Conservation (phyloP, 768 basidiomycete species). For the Tricholoma flavovirens region DNA sequence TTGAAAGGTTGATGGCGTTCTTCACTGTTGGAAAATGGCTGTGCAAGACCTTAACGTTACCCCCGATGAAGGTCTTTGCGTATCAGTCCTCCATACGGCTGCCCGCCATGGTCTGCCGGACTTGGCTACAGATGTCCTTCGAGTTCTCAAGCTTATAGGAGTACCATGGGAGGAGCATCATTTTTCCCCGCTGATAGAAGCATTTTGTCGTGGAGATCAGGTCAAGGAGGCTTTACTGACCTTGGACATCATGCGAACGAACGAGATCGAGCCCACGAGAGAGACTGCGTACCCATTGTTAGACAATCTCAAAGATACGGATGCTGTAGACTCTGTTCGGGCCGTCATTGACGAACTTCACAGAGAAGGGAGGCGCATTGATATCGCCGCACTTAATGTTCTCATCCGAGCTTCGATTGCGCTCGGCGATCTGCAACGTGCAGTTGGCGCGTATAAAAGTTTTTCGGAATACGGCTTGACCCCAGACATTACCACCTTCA, state of each 20-base stretch:
- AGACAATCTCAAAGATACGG: constrained; percentile 38
- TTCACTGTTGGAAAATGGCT: constrained; percentile 54
- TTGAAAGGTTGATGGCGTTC: constrained; percentile 60
- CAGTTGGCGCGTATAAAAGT: constrained; percentile 69
- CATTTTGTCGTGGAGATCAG: constrained; percentile 52
- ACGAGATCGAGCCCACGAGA: constrained; percentile 41
- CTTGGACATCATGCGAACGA: constrained; percentile 53
- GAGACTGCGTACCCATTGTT: constrained; percentile 51
- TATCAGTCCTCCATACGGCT: constrained; percentile 66
- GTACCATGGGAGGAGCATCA: constrained; percentile 62
- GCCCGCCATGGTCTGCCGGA: constrained; percentile 67
- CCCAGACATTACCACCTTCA: constrained; percentile 63
- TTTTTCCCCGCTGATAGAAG: constrained; percentile 71
- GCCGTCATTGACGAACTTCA: constrained; percentile 55
- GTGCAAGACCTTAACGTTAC: constrained; percentile 45
- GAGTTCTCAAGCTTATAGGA: constrained; percentile 43
- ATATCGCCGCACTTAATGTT: constrained; percentile 57
- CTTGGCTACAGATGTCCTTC: constrained; percentile 62
- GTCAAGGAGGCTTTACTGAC: constrained; percentile 59
- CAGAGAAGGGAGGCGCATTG: constrained; percentile 44
- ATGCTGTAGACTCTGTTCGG: constrained; percentile 62
- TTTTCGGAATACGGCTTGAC: constrained; percentile 46
- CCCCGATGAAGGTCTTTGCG: constrained; percentile 72
- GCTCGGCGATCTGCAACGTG: constrained; percentile 67
- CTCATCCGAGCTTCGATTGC: constrained; percentile 58